Percentiles rank a stretch among this genome's conserved stretches.
phyloP scores from a whole-genome alignment of 768 basidiomycete genomes.

The Hygrocybe punicea region DNA sequence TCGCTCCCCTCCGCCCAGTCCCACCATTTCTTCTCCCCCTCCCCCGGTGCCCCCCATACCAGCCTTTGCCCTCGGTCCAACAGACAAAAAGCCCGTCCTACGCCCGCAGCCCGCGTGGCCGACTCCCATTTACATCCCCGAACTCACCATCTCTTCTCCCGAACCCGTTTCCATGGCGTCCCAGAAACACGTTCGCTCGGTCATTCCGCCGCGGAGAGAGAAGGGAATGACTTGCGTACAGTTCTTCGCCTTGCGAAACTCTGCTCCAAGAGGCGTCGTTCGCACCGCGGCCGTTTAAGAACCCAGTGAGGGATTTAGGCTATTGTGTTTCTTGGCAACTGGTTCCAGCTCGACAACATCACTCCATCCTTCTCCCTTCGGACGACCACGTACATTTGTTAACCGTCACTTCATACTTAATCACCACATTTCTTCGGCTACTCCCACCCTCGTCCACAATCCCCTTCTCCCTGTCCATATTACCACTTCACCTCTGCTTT shows the following conservation, averaged over 20 bases:
- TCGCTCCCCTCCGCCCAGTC: conserved; percentile 52
- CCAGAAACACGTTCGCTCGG: conserved; percentile 10
- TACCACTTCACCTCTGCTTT: too few relatives aligned
- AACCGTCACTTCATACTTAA: too few relatives aligned
- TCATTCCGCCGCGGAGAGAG: conserved; percentile 23
- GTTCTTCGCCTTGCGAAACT: conserved; percentile 46
- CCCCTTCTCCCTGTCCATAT: too few relatives aligned
- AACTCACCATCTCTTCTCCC: conserved; percentile 30
- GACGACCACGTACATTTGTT: neutral
- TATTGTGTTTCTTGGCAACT: too few relatives aligned
- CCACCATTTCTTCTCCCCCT: conserved; percentile 39
- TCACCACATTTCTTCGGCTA: too few relatives aligned
- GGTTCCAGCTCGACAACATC: too few relatives aligned
- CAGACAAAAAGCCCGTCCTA: conserved; percentile 33
- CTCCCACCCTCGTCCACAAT: too few relatives aligned
- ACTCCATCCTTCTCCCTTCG: neutral
- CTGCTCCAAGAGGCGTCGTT: conserved; percentile 11
- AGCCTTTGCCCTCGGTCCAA: conserved; percentile 39
- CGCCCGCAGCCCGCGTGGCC: conserved; percentile 23
- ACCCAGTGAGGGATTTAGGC: neutral
- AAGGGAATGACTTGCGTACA: conserved; percentile 47
- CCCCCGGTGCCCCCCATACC: conserved; percentile 61
- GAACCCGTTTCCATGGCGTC: conserved; percentile 10
- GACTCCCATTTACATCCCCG: conserved; percentile 32
- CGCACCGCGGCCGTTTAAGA: conserved; percentile 6